Evolutionary conservation across 2,329 filamentous ascomycete species (phyloP).

Genomic region (Hypomyces rosellus): DNA sequence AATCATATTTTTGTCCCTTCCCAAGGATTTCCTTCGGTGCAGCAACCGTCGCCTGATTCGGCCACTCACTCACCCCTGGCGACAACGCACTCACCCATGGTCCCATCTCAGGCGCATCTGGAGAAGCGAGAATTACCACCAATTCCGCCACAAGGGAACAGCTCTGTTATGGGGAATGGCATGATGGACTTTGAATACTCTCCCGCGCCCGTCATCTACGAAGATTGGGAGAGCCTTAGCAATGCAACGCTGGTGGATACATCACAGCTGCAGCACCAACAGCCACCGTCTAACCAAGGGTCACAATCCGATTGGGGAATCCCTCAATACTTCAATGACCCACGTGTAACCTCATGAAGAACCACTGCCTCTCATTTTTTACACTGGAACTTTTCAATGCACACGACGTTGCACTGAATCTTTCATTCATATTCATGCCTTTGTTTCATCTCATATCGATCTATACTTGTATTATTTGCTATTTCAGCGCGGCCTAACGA

Average conservation of each 20-base stretch:
- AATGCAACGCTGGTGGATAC: constrained; percentile 29
- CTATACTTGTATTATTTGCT: constrained; percentile 10
- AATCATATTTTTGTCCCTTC: constrained; percentile 28
- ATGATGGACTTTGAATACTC: constrained; percentile 41
- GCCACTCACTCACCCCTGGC: constrained; percentile 27
- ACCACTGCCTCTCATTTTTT: constrained; percentile 12
- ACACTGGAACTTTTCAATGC: constrained; percentile 1
- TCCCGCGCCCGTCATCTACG: constrained; percentile 31
- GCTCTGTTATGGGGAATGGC: constrained; percentile 19
- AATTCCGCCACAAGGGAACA: constrained; percentile 19
- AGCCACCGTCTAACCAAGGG: constrained; percentile 13
- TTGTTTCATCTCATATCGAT: constrained; percentile 7
- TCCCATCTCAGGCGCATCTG: constrained; percentile 22
- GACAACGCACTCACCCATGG: constrained; percentile 25
- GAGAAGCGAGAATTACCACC: constrained; percentile 33
- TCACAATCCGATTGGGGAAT: constrained; percentile 25
- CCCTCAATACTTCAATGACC: constrained; percentile 29
- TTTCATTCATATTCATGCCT: background rate
- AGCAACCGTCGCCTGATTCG: constrained; percentile 26
- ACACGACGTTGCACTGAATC: background rate
- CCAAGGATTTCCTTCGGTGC: constrained; percentile 22
- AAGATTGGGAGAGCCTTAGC: constrained; percentile 36
- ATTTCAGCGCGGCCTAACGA: constrained; percentile 8
- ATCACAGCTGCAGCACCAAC: constrained; percentile 20
- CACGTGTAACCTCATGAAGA: constrained; percentile 25